Percentiles rank a stretch among this genome's conserved stretches.
These are phyloP conservation scores for Cryptosporidium parvum DNA, from an alignment of 169 alveolate species.

Conservation along the genomic window DNA sequence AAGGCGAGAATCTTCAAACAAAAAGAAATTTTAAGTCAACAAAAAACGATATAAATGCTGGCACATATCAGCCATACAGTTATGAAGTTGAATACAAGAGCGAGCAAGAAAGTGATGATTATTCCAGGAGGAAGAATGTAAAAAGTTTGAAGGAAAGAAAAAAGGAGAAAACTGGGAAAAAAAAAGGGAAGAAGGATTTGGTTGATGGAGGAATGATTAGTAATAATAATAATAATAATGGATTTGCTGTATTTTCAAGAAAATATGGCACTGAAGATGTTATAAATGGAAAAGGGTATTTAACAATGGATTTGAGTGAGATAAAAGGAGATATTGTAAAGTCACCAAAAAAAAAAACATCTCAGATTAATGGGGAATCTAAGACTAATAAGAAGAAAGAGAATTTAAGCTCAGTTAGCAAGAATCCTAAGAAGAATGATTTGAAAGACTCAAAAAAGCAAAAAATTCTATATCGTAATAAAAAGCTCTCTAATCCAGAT, in stretches of 20 bases:
- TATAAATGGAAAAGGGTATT: not conserved
- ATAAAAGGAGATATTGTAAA: conserved; percentile 48
- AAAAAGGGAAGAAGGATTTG: not conserved
- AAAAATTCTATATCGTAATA: not conserved
- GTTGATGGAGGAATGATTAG: not conserved
- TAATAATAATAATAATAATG: not conserved
- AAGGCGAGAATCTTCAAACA: not conserved
- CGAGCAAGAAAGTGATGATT: not conserved
- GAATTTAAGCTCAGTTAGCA: not conserved
- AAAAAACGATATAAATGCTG: not conserved
- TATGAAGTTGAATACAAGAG: conserved; percentile 26
- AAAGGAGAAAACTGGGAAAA: not conserved
- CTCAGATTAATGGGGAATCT: not conserved
- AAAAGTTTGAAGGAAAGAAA: conserved; percentile 11
- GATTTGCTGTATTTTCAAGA: conserved; percentile 44
- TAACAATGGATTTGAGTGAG: conserved; percentile 5
- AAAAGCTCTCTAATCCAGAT: not conserved
- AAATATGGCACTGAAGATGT: conserved; percentile 39
- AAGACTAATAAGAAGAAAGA: not conserved
- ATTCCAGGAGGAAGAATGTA: not conserved
- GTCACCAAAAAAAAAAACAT: not conserved
- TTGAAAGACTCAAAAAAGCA: not conserved
- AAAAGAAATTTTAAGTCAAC: not conserved
- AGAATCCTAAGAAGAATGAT: not conserved
- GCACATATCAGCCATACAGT: conserved; percentile 16